phyloP scores from a whole-genome alignment of 352 stramenopile genomes.

The Peronosclerospora sorghi region DNA sequence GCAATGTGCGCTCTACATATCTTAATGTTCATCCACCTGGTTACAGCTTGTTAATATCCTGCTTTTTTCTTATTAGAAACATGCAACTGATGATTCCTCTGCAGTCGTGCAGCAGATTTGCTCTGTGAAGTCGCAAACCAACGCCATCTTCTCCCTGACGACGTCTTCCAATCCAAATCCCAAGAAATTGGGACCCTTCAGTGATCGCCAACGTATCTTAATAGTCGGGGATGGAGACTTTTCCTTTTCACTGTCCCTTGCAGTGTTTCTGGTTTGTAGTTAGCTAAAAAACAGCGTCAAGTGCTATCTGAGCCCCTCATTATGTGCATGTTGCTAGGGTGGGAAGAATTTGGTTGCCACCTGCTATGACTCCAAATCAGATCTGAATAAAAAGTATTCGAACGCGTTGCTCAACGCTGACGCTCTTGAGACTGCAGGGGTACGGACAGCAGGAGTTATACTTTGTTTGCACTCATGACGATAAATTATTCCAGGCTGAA shows the following conservation, averaged over 20 bases:
- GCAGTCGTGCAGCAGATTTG: slow-evolving; percentile 16
- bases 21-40: background rate
- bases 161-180: slow-evolving; percentile 76
- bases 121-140: slow-evolving; percentile 47
- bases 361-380: slow-evolving; percentile 60
- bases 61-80: slow-evolving; percentile 11
- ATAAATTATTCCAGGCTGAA: slow-evolving; percentile 26
- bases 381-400: slow-evolving; percentile 65
- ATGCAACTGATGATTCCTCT: slow-evolving; percentile 1
- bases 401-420: slow-evolving; percentile 58
- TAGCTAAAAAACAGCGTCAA: slow-evolving; percentile 5
- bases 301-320: background rate
- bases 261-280: slow-evolving; percentile 41
- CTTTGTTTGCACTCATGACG: background rate
- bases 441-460: slow-evolving; percentile 6
- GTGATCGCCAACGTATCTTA: slow-evolving; percentile 62
- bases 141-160: slow-evolving; percentile 55
- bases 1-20: slow-evolving; percentile 14
- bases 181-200: slow-evolving; percentile 65
- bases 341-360: slow-evolving; percentile 56
- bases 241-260: slow-evolving; percentile 67
- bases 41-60: too few species aligned
- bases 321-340: slow-evolving; percentile 20
- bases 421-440: slow-evolving; percentile 55
- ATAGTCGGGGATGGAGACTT: slow-evolving; percentile 82